These are phyloP conservation scores for Fusarium longipes DNA, from an alignment of 2,329 filamentous ascomycete genomes.

Conservation along the genomic window DNA sequence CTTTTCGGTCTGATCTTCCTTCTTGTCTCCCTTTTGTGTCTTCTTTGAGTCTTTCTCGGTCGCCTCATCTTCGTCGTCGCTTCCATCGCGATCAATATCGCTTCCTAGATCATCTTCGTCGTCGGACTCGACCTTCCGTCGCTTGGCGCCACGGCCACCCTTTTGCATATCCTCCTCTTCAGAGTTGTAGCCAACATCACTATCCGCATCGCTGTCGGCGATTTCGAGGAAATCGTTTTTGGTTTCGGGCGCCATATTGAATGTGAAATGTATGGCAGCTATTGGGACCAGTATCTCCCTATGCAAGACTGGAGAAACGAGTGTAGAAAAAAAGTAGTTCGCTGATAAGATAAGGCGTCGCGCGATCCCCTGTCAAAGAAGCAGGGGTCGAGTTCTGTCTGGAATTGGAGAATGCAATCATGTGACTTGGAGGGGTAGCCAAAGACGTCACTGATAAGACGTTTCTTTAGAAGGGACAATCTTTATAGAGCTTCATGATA, in stretches of 20 bases:
- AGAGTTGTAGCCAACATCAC: slow-evolving; percentile 71
- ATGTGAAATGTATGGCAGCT: slow-evolving; percentile 16
- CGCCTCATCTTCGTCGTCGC: slow-evolving; percentile 50
- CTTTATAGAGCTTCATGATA: background rate
- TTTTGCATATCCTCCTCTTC: slow-evolving; percentile 76
- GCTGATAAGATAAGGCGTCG: slow-evolving; percentile 44
- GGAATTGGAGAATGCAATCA: slow-evolving; percentile 11
- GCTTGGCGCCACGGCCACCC: slow-evolving; percentile 70
- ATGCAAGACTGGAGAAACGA: slow-evolving; percentile 19
- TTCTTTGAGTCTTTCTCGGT: slow-evolving; percentile 46
- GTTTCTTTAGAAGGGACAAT: background rate
- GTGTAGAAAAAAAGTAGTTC: slow-evolving; percentile 42
- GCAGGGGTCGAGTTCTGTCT: background rate
- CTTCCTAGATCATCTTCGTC: slow-evolving; percentile 52
- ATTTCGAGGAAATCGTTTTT: slow-evolving; percentile 77
- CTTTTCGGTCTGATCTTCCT: slow-evolving; percentile 34
- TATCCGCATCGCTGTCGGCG: slow-evolving; percentile 68
- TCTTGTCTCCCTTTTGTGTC: slow-evolving; percentile 36
- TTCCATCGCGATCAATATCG: slow-evolving; percentile 52
- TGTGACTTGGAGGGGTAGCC: slow-evolving; percentile 36
- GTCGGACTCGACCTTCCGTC: slow-evolving; percentile 66
- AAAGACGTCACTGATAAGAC: slow-evolving; percentile 33
- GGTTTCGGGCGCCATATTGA: slow-evolving; percentile 73
- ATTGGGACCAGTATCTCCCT: slow-evolving; percentile 5
- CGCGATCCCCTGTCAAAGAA: background rate